Evolutionary conservation across 1,284 basidiomycete genomes (phyloP).

Genomic region (Bjerkandera adusta): DNA sequence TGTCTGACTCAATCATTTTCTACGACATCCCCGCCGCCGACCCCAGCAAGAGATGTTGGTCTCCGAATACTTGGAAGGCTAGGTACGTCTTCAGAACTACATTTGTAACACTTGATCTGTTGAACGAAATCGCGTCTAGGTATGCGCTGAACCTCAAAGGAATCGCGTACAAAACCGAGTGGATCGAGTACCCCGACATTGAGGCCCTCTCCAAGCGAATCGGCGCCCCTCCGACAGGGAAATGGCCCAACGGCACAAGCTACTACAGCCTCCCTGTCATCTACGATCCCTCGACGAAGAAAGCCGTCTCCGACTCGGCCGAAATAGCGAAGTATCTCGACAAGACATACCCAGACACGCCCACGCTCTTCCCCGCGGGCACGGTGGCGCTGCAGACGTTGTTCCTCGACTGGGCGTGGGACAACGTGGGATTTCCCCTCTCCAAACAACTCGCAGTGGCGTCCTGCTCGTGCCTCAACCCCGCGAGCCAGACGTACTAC

Average conservation of each 20-base stretch:
- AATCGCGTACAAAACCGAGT: constrained; percentile 22
- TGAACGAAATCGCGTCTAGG: too few species aligned
- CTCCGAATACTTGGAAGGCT: too few species aligned
- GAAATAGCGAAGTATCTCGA: constrained; percentile 35
- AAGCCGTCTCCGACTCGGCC: constrained; percentile 29
- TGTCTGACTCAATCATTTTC: too few species aligned
- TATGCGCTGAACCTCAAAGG: constrained; percentile 25
- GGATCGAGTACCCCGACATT: constrained; percentile 25
- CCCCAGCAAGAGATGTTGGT: too few species aligned
- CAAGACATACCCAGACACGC: constrained; percentile 29
- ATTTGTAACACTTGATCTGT: too few species aligned
- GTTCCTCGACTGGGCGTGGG: constrained; percentile 24
- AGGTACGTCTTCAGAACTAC: too few species aligned
- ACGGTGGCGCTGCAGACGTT: constrained; percentile 30
- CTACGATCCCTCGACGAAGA: constrained; percentile 26
- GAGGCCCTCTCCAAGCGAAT: constrained; percentile 17
- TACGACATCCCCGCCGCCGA: too few species aligned
- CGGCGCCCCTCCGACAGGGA: constrained; percentile 22
- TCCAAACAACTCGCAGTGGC: constrained; percentile 21
- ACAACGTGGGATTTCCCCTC: constrained; percentile 7
- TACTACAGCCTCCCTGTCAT: constrained; percentile 27
- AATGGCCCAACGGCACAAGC: constrained; percentile 20
- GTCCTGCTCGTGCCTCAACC: constrained; percentile 28
- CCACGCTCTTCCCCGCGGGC: constrained; percentile 22
- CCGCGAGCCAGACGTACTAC: constrained; percentile 36